These are phyloP conservation scores for Perilla frutescens DNA, from an alignment of 257 asterid species.

Conservation along the genomic window DNA sequence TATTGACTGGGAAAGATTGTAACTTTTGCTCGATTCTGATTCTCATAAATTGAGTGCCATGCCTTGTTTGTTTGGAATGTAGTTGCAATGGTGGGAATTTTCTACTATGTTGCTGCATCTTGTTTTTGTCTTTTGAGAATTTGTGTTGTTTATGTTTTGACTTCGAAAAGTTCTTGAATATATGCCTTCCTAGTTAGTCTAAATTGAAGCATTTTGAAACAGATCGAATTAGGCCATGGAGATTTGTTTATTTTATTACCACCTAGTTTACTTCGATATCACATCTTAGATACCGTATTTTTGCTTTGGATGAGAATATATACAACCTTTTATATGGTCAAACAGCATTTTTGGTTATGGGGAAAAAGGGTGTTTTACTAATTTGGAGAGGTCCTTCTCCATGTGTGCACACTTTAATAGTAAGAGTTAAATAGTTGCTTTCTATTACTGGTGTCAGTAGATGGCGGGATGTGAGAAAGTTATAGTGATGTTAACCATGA, in stretches of 20 bases:
- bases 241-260: neutral
- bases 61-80: constrained; percentile 5
- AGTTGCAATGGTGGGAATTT: neutral
- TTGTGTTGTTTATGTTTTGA: neutral
- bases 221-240: constrained; percentile 1
- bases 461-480: neutral
- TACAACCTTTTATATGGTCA: neutral
- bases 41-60: neutral
- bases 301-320: constrained; percentile 18
- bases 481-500: neutral
- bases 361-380: neutral
- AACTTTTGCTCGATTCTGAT: constrained; percentile 4
- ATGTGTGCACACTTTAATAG: neutral
- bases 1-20: neutral
- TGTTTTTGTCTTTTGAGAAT: neutral
- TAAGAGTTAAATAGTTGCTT: constrained; percentile 8
- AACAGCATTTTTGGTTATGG: neutral
- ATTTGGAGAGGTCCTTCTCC: neutral
- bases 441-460: neutral
- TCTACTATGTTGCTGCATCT: neutral
- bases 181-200: neutral
- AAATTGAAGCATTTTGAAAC: neutral
- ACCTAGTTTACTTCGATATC: neutral
- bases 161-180: constrained; percentile 25
- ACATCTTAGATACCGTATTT: neutral